Evolutionary conservation across 2,329 filamentous ascomycete species (phyloP).

Genomic region (Fusarium redolens): DNA sequence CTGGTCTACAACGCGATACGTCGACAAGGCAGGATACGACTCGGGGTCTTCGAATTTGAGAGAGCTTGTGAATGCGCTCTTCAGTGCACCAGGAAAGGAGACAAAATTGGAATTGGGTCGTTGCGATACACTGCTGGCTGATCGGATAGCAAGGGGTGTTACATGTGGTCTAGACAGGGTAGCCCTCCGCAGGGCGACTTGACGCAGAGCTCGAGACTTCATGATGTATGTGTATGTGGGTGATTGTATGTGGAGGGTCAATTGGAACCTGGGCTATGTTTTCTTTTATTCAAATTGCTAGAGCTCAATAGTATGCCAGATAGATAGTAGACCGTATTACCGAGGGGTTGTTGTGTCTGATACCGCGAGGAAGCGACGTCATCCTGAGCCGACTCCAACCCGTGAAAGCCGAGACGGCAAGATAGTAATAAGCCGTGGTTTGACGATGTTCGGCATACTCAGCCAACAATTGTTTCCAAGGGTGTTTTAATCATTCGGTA

Average conservation of each 20-base stretch:
- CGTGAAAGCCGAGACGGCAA: constrained; percentile 44
- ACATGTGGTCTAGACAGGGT: constrained; percentile 38
- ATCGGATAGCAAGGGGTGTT: constrained; percentile 46
- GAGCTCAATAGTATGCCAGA: constrained; percentile 10
- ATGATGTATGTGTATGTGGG: constrained; percentile 38
- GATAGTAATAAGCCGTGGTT: constrained; percentile 42
- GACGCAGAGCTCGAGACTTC: constrained; percentile 50
- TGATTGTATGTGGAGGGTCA: neutral
- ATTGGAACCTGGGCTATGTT: constrained; percentile 2
- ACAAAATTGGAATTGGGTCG: constrained; percentile 66
- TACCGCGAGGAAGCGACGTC: constrained; percentile 43
- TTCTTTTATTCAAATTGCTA: constrained; percentile 18
- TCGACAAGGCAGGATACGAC: constrained; percentile 81
- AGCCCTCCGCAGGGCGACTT: constrained; percentile 45
- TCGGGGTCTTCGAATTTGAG: constrained; percentile 83
- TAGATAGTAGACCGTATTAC: constrained; percentile 28
- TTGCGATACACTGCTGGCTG: constrained; percentile 65
- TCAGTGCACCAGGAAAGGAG: constrained; percentile 93
- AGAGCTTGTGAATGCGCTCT: constrained; percentile 87
- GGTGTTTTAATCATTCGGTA: neutral
- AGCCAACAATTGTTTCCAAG: constrained; percentile 12
- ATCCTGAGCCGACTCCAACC: constrained; percentile 50
- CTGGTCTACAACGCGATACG: constrained; percentile 91
- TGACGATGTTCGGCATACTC: constrained; percentile 40
- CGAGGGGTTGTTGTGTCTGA: constrained; percentile 39